Base-by-base conservation (phyloP, 1,284 basidiomycete genomes). In the Peniophora sp. region DNA sequence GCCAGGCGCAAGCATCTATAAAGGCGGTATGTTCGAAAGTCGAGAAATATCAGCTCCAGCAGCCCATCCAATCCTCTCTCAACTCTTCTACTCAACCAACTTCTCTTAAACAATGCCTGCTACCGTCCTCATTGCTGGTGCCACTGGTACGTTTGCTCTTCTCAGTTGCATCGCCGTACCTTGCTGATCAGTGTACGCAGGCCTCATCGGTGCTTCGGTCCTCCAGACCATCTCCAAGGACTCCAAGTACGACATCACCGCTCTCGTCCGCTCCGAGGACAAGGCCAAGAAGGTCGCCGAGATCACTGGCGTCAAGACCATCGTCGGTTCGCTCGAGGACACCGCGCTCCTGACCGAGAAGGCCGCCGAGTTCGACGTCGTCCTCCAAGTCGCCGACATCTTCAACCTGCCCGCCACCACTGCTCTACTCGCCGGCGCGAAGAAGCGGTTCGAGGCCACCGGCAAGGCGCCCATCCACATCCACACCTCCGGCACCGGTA, bases 181-280 rank as follows among this genome's bases (percentile, higher is more conserved):
- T 12, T 12, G 12, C 27, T 32, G 27, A 32, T 32, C 27, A 12
- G 27, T 12, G 5, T 32, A 5, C n/a, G 16, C 49, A 74, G 79
- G 77, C 17, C 81, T 81, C 59, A 76, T 81, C 46, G 77, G 78
- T 10, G 77, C 74, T 38, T 70, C 73, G 2, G 71, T 80, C 24
- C 66, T 80, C 2, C 58, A 65, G 2, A 68, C 67, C 27, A 63
- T 81, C 3, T 62, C 78, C 34, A 57, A 58, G 8, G 63, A 65
- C 22, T 58, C 67, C 2, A 59, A 64, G 46, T 73, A 74, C 52
- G 57, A 68, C 1, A 69, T 73, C 51, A 74, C 69, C 9, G 63
- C 64, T 14, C 68, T 78, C 22, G 68, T 75, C 3, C 71, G 74
- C 49, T 66, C 67, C n/a, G 39, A 58, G n/a, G 61, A 60, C 11